Base-by-base conservation (phyloP, 1,284 basidiomycete species). In the Peniophora sp. region DNA sequence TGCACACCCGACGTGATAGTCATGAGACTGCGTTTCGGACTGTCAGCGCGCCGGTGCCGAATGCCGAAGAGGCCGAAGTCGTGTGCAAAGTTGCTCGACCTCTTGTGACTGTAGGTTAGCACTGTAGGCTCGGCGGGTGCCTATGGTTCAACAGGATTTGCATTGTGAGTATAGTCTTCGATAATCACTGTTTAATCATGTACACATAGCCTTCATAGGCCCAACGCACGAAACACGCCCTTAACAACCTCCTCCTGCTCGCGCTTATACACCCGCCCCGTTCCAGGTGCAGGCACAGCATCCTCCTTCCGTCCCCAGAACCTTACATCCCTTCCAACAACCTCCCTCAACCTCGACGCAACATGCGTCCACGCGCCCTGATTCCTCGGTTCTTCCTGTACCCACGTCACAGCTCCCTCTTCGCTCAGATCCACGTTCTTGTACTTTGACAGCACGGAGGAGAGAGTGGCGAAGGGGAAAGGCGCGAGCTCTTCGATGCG, bases 361-460 rank as follows among this genome's bases (percentile, higher is more conserved):
- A 91, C 83, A 66, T 89, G 86, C 8, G 70, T 64, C 73, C 78
- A 93, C 1, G 85, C 79, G 1, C 92, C 92, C 65, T 94, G 91
- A 62, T 95, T 95, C 60, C 72, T 79, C 3, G 92, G 84, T 61
- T 95, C 92, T 61, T 95, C 92, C 64, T 95, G 92, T 16, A 89
- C 71, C 81, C 86, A 94, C 14, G 80, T 54, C 48, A 79, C 69
- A 6, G 38, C 38, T 5, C 38, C 38, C 27, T 32, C 27, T 32
- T 32, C 12, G 27, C 27, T 32, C 27, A 32, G 27, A 32, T 32
- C 27, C 3, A 63, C 72, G 12, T 60, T 56, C 0, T 58, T 44
- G 58, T 89, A 89, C 1, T 63, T 58, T 43, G 58, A 51, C 23
- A 94, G 65, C 0, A 71, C 69, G 2, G 70, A 60, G 3, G 65